These are phyloP conservation scores for Laetiporus sulphureus DNA, from an alignment of 1,284 basidiomycete species.

Conservation along the genomic window DNA sequence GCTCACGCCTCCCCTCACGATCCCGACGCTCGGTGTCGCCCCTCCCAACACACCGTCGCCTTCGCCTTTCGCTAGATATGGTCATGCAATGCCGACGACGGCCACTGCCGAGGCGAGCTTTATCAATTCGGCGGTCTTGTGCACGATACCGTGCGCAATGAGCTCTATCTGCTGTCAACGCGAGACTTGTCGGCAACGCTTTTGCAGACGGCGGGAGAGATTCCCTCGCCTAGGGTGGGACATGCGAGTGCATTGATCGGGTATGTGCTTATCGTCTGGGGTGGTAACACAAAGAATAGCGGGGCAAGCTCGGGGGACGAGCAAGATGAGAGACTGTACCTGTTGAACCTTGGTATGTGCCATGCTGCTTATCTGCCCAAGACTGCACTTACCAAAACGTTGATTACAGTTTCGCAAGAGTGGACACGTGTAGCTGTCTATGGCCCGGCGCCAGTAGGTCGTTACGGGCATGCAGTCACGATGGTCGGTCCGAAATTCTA, in stretches of 20 bases:
- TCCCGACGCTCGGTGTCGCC: conserved; percentile 54
- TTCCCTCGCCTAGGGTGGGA: conserved; percentile 88
- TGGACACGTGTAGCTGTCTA: conserved; percentile 87
- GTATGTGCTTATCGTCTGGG: conserved; percentile 97
- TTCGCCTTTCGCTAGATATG: conserved; percentile 95
- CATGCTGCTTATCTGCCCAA: too few species aligned
- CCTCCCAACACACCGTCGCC: conserved; percentile 61
- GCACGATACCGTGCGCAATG: conserved; percentile 86
- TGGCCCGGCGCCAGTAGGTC: conserved; percentile 75
- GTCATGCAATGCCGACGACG: conserved; percentile 88
- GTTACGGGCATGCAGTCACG: conserved; percentile 94
- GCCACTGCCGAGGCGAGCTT: conserved; percentile 83
- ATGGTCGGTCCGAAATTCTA: conserved; percentile 92
- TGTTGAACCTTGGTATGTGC: conserved; percentile 86
- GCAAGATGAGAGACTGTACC: conserved; percentile 92
- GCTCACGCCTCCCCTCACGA: conserved; percentile 56
- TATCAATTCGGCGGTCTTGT: conserved; percentile 98
- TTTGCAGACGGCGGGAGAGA: conserved; percentile 84
- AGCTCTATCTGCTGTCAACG: conserved; percentile 88
- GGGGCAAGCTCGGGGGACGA: conserved; percentile 67
- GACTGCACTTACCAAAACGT: too few species aligned
- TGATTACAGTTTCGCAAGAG: conserved; percentile 76
- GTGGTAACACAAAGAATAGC: conserved; percentile 86
- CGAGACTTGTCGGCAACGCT: conserved; percentile 73
- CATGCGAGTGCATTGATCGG: conserved; percentile 95